Conservation (phyloP, 192 early-diverging fungal species). For the Coemansia sp. region DNA sequence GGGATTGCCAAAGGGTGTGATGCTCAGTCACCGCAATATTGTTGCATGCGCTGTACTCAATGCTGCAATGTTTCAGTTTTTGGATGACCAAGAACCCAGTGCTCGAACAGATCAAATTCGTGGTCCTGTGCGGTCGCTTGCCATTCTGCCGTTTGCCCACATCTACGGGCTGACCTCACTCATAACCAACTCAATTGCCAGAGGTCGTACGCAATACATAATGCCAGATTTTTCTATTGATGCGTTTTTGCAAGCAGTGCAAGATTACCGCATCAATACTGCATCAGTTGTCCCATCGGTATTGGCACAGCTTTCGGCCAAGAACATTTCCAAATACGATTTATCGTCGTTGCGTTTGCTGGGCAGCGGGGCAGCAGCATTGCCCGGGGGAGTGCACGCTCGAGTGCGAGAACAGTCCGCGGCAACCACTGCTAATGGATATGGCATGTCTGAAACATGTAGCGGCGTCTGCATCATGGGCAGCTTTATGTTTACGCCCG, state of each 20-base stretch:
- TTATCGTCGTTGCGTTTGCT: constrained; percentile 61
- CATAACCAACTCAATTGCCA: constrained; percentile 17
- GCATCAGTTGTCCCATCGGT: constrained; percentile 65
- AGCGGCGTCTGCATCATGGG: constrained; percentile 21
- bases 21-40: constrained; percentile 67
- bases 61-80: constrained; percentile 41
- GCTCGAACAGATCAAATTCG: neutral
- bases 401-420: constrained; percentile 33
- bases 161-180: constrained; percentile 44
- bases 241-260: constrained; percentile 59
- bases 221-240: constrained; percentile 69
- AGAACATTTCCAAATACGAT: constrained; percentile 68
- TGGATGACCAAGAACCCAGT: neutral
- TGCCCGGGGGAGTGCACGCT: constrained; percentile 69
- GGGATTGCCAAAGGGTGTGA: constrained; percentile 65
- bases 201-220: constrained; percentile 54
- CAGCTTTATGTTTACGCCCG: constrained; percentile 43
- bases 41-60: constrained; percentile 57
- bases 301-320: constrained; percentile 62
- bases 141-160: constrained; percentile 67
- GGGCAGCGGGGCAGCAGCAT: constrained; percentile 77
- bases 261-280: constrained; percentile 62
- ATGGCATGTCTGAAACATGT: constrained; percentile 62
- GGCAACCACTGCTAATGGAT: constrained; percentile 61
- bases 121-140: constrained; percentile 37